A percentile compares a stretch with the other conserved stretches of the same genome.
phyloP scores from a whole-genome alignment of 192 early-diverging fungal genomes.

The Linnemannia elongata region DNA sequence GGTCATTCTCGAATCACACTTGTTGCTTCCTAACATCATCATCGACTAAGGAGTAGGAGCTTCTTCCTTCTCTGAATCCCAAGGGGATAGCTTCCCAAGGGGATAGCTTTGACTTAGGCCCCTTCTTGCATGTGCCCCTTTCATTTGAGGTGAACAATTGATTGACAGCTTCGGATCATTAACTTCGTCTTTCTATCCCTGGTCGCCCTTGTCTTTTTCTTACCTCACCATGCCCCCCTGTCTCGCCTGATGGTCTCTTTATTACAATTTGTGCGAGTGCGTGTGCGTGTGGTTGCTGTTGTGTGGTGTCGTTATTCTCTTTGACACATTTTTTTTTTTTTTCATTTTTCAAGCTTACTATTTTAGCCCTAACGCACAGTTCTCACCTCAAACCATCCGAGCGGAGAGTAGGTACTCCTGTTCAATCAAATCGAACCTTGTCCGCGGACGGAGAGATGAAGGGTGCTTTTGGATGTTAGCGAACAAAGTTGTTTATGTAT shows the following conservation, averaged over 20 bases:
- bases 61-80: background rate
- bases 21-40: background rate
- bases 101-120: background rate
- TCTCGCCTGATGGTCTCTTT: no score
- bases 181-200: background rate
- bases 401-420: background rate
- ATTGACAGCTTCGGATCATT: background rate
- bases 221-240: background rate
- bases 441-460: background rate
- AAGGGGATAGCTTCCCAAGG: background rate
- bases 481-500: background rate
- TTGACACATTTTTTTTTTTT: background rate
- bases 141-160: background rate
- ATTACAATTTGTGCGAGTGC: no score
- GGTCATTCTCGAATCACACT: slow-evolving; percentile 3
- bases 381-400: background rate
- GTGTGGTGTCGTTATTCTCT: background rate
- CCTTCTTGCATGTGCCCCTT: background rate
- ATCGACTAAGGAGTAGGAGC: background rate
- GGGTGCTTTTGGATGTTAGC: background rate
- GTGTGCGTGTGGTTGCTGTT: background rate
- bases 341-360: background rate
- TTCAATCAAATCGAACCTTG: background rate
- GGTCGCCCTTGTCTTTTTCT: background rate
- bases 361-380: background rate